Evolutionary conservation across 768 basidiomycete species (phyloP).

Genomic region (Xerocomellus chrysenteron): DNA sequence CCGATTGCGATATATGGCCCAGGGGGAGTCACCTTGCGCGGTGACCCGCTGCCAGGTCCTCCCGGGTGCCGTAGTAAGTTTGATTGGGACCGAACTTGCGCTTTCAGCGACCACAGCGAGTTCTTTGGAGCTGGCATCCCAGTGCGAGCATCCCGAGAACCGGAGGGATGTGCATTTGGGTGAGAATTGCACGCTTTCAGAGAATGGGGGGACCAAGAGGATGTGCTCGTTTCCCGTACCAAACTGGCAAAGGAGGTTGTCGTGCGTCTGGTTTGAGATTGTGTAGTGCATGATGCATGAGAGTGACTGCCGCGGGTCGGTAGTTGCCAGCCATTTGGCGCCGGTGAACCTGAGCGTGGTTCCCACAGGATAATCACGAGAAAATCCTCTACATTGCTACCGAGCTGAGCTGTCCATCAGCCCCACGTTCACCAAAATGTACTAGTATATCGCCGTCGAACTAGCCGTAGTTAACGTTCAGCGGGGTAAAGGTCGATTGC

Average conservation of each 20-base stretch:
- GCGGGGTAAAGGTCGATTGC: too few species aligned
- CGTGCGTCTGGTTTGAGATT: slow-evolving; percentile 39
- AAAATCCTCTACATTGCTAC: neutral
- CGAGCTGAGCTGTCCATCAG: neutral
- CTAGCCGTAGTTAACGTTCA: too few species aligned
- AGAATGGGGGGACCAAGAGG: slow-evolving; percentile 24
- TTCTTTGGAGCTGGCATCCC: slow-evolving; percentile 23
- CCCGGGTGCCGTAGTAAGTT: slow-evolving; percentile 22
- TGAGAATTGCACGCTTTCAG: slow-evolving; percentile 22
- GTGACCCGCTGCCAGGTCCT: slow-evolving; percentile 48
- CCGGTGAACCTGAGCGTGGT: neutral
- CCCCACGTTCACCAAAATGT: neutral
- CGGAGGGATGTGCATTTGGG: slow-evolving; percentile 16
- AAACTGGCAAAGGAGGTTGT: slow-evolving; percentile 24
- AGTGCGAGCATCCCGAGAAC: slow-evolving; percentile 14
- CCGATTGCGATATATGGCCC: slow-evolving; percentile 55
- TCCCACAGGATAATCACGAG: neutral
- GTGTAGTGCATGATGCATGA: slow-evolving; percentile 29
- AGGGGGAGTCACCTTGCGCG: slow-evolving; percentile 47
- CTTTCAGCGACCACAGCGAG: neutral
- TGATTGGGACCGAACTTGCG: slow-evolving; percentile 17
- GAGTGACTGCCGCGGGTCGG: neutral
- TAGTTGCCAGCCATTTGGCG: neutral
- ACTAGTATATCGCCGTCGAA: neutral
- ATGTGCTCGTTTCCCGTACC: neutral